phyloP scores from a whole-genome alignment of 495 filamentous ascomycete species.

The Neurospora tetraspora region DNA sequence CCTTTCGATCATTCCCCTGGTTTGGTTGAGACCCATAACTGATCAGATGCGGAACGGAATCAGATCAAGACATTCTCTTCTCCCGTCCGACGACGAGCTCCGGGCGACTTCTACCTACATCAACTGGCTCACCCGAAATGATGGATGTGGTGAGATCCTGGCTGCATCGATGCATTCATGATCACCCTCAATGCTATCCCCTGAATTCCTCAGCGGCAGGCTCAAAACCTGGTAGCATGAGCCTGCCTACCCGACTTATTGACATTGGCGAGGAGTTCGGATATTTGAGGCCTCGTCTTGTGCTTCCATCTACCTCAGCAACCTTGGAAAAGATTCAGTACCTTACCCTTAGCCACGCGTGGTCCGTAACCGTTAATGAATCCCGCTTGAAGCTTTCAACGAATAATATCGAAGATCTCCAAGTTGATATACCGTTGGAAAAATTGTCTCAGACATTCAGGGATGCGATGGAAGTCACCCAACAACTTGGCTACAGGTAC shows the following conservation, averaged over 20 bases:
- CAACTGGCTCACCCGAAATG: background rate
- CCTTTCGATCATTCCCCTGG: too few species aligned
- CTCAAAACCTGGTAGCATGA: background rate
- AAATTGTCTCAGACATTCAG: background rate
- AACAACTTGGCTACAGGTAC: background rate
- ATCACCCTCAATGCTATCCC: background rate
- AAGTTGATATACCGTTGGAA: background rate
- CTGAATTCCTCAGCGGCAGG: accelerated
- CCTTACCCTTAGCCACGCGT: background rate
- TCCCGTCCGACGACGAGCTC: background rate
- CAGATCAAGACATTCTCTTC: background rate
- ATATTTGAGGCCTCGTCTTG: background rate
- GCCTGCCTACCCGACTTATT: background rate
- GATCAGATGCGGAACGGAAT: background rate
- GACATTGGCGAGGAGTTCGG: background rate
- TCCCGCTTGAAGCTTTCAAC: background rate
- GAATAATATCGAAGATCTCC: background rate
- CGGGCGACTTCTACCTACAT: background rate
- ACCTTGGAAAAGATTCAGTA: background rate
- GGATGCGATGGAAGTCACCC: background rate
- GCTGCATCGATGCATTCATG: background rate
- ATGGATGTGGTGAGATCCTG: background rate
- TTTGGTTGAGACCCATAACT: background rate
- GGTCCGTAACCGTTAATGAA: background rate
- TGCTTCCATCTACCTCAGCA: background rate